phyloP scores from a whole-genome alignment of 2,329 filamentous ascomycete genomes.

The Fusarium sambucinum region DNA sequence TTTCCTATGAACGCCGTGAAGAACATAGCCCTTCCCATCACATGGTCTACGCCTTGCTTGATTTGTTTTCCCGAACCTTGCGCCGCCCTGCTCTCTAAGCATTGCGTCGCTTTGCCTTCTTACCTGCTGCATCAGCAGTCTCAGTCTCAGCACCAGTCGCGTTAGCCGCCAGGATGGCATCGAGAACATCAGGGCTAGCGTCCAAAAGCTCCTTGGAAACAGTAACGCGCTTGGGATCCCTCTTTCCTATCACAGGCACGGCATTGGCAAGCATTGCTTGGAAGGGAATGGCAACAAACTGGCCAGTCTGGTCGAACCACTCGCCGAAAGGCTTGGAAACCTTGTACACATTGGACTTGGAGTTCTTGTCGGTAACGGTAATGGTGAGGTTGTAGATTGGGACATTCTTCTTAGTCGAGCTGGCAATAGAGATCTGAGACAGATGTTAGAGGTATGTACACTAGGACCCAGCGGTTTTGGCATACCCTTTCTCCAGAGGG shows the following conservation, averaged over 20 bases:
- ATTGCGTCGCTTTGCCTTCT: conserved; percentile 63
- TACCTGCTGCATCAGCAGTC: conserved; percentile 53
- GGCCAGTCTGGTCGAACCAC: conserved; percentile 81
- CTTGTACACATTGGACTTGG: conserved; percentile 60
- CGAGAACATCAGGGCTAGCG: conserved; percentile 62
- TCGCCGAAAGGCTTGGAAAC: conserved; percentile 74
- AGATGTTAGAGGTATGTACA: conserved; percentile 26
- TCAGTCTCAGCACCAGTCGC: conserved; percentile 45
- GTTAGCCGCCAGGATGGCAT: conserved; percentile 59
- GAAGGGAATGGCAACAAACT: conserved; percentile 80
- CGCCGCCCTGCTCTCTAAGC: conserved; percentile 33
- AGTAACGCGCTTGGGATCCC: conserved; percentile 71
- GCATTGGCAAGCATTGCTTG: conserved; percentile 80
- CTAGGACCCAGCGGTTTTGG: conserved; percentile 53
- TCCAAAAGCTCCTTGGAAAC: conserved; percentile 54
- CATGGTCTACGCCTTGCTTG: not conserved
- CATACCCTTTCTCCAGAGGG: conserved; percentile 75
- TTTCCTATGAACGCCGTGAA: conserved; percentile 41
- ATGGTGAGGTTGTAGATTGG: conserved; percentile 84
- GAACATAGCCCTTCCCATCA: conserved; percentile 11
- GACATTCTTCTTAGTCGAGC: conserved; percentile 80
- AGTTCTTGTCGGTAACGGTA: conserved; percentile 59
- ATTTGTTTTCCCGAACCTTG: conserved; percentile 37
- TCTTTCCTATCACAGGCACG: conserved; percentile 73
- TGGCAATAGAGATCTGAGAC: conserved; percentile 76